phyloP scores from a whole-genome alignment of 192 early-diverging fungal genomes.

The Rhizophagus clarus region DNA sequence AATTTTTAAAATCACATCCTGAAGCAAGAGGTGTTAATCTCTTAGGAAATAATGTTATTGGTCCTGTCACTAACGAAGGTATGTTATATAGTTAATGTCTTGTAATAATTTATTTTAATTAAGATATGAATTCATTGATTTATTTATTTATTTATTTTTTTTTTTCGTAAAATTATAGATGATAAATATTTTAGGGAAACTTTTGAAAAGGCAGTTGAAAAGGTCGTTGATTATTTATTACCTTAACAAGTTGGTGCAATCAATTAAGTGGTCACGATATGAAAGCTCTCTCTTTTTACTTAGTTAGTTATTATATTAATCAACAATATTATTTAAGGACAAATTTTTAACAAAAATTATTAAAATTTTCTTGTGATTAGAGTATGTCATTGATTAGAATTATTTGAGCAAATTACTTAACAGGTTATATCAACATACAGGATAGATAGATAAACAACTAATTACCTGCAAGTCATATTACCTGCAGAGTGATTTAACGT shows the following conservation, averaged over 20 bases:
- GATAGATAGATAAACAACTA: too few relatives aligned
- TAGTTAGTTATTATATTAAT: too few relatives aligned
- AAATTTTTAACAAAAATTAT: too few relatives aligned
- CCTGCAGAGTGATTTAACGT: too few relatives aligned
- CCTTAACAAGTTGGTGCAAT: background rate
- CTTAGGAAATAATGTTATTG: slow-evolving; percentile 31
- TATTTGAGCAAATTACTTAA: too few relatives aligned
- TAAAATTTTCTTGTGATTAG: too few relatives aligned
- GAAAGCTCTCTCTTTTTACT: too few relatives aligned
- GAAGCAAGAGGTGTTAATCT: slow-evolving; percentile 24
- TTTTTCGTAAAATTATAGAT: background rate
- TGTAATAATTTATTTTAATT: background rate
- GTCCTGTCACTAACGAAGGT: slow-evolving; percentile 21
- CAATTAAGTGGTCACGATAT: too few relatives aligned
- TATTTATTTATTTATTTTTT: background rate
- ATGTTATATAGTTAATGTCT: background rate
- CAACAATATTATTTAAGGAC: too few relatives aligned
- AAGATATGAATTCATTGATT: background rate
- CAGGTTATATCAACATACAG: too few relatives aligned
- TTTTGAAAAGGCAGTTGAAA: slow-evolving; percentile 18
- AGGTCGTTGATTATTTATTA: slow-evolving; percentile 22
- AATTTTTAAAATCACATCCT: slow-evolving; percentile 45
- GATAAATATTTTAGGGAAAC: slow-evolving; percentile 7
- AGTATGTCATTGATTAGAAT: too few relatives aligned
- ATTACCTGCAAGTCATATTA: too few relatives aligned